Evolutionary conservation across 345 rosid genomes (phyloP).

Genomic region (Mallotus nudiflorus): DNA sequence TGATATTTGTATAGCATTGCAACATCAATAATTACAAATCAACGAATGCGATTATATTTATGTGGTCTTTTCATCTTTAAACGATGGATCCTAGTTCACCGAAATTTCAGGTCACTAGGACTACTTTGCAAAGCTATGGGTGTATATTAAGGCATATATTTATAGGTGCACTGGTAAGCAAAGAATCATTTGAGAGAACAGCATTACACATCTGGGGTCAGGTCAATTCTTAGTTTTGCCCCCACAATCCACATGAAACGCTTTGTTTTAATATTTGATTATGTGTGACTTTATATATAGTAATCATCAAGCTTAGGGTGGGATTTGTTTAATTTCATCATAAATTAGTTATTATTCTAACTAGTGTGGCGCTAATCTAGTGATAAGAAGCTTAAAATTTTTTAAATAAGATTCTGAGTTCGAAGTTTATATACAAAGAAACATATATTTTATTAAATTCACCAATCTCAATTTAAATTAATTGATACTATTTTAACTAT

Average conservation of each 20-base stretch:
- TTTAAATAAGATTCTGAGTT: no score
- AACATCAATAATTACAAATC: no score
- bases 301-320: neutral
- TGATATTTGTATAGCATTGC: no score
- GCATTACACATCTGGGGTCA: slow-evolving; percentile 25
- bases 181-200: slow-evolving; percentile 26
- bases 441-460: no score
- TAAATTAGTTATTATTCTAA: neutral
- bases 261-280: neutral
- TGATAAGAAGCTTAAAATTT: no score
- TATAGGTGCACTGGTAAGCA: neutral
- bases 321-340: neutral
- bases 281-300: neutral
- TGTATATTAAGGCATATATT: no score
- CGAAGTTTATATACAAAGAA: no score
- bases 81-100: neutral
- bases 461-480: no score
- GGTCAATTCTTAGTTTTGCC: slow-evolving; percentile 4
- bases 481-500: no score
- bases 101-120: neutral
- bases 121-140: neutral
- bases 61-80: neutral
- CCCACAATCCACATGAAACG: slow-evolving; percentile 25
- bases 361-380: no score
- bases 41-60: no score